These are phyloP conservation scores for Agaricus bisporus DNA, from an alignment of 768 basidiomycete species.

Conservation along the genomic window DNA sequence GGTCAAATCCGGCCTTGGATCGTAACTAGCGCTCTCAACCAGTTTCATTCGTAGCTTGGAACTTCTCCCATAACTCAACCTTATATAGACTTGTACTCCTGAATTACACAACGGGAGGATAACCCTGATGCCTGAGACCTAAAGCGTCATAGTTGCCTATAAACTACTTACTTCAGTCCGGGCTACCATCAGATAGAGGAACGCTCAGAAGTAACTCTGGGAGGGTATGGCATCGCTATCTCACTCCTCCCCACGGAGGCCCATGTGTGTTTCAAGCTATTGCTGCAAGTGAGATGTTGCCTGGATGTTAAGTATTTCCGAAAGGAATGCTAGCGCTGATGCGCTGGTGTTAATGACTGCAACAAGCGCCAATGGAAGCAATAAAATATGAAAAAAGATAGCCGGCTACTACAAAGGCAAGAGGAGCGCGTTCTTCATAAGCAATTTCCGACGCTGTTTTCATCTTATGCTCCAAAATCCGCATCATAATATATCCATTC, in stretches of 20 bases:
- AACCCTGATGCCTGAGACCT: background rate
- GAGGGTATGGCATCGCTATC: background rate
- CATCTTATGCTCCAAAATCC: slow-evolving; percentile 13
- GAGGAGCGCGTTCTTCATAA: slow-evolving; percentile 8
- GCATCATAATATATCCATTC: slow-evolving; percentile 24
- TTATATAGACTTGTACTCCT: slow-evolving; percentile 10
- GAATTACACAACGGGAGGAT: slow-evolving; percentile 9
- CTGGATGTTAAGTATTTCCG: no score
- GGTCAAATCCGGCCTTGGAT: background rate
- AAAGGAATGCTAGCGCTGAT: no score
- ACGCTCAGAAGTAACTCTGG: background rate
- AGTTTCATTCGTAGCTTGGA: slow-evolving; percentile 2
- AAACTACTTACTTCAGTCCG: background rate
- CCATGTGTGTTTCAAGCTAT: no score
- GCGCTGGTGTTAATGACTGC: no score
- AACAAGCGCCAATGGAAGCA: background rate
- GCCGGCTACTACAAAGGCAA: slow-evolving; percentile 1
- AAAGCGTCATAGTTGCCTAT: background rate
- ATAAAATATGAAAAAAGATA: background rate
- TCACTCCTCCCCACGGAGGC: no score
- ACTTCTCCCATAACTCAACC: slow-evolving; percentile 6
- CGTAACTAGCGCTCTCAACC: background rate
- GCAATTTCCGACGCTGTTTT: slow-evolving; percentile 9
- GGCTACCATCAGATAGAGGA: background rate
- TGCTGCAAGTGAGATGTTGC: no score